Evolutionary conservation across 2,329 filamentous ascomycete genomes (phyloP).

Genomic region (Aureobasidium mangrovei): DNA sequence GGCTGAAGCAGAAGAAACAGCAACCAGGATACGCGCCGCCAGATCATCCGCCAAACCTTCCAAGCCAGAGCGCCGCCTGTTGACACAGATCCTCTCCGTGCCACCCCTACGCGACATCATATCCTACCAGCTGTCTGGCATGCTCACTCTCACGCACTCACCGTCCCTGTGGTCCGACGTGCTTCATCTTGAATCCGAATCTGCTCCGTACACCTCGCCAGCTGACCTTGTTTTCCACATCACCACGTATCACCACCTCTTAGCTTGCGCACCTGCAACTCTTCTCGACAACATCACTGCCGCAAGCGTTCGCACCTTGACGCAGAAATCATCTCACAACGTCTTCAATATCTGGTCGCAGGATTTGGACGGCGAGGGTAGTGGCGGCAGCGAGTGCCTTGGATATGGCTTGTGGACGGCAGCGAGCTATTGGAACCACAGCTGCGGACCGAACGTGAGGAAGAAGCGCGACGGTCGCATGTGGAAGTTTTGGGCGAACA

Average conservation of each 20-base stretch:
- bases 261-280: constrained; percentile 30
- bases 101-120: constrained; percentile 28
- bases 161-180: constrained; percentile 27
- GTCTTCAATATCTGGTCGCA: constrained; percentile 39
- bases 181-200: constrained; percentile 32
- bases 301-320: constrained; percentile 28
- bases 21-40: constrained; percentile 3
- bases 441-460: constrained; percentile 35
- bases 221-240: constrained; percentile 33
- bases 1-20: constrained; percentile 6
- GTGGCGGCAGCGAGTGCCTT: constrained; percentile 39
- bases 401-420: constrained; percentile 40
- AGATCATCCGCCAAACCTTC: constrained; percentile 3
- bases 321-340: constrained; percentile 37
- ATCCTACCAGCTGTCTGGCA: constrained; percentile 34
- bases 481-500: constrained; percentile 34
- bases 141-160: constrained; percentile 27
- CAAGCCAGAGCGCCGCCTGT: constrained; percentile 15
- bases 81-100: constrained; percentile 11
- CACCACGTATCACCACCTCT: constrained; percentile 35
- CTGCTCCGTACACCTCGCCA: constrained; percentile 33
- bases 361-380: constrained; percentile 23
- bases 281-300: constrained; percentile 29
- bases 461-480: constrained; percentile 33
- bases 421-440: constrained; percentile 43